These are phyloP conservation scores for Phascolomyces articulosus DNA, from an alignment of 371 early-diverging fungal genomes.

Conservation along the genomic window DNA sequence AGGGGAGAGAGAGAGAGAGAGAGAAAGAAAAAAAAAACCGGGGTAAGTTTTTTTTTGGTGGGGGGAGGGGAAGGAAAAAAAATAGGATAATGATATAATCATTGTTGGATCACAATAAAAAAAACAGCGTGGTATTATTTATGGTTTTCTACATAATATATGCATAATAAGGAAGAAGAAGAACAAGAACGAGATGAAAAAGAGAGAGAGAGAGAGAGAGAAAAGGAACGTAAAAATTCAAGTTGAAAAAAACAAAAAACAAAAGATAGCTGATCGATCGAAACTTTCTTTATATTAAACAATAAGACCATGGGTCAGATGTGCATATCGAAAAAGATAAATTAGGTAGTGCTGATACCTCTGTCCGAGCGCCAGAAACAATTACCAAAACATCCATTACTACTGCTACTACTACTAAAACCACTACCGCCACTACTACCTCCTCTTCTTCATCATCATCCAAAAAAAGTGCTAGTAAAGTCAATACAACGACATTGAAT, in stretches of 20 bases:
- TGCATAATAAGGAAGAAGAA: no score
- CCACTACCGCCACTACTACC: slow-evolving; percentile 17
- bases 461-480: slow-evolving; percentile 22
- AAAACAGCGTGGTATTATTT: no score
- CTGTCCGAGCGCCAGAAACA: slow-evolving; percentile 28
- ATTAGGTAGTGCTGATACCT: slow-evolving; percentile 39
- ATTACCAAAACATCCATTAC: slow-evolving; percentile 25
- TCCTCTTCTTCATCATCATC: slow-evolving; percentile 16
- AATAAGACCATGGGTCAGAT: slow-evolving; percentile 78
- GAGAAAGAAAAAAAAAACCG: no score
- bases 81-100: no score
- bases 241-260: no score
- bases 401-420: slow-evolving; percentile 13
- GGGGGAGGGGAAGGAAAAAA: background rate
- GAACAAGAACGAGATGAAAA: no score
- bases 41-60: no score
- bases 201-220: no score
- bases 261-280: slow-evolving; percentile 5
- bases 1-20: background rate
- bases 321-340: slow-evolving; percentile 79
- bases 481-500: slow-evolving; percentile 73
- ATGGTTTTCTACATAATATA: no score
- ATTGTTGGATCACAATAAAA: no score
- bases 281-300: background rate
- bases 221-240: background rate